Conservation (phyloP, 2,329 filamentous ascomycete species). For the Dactylellina parvicollis region DNA sequence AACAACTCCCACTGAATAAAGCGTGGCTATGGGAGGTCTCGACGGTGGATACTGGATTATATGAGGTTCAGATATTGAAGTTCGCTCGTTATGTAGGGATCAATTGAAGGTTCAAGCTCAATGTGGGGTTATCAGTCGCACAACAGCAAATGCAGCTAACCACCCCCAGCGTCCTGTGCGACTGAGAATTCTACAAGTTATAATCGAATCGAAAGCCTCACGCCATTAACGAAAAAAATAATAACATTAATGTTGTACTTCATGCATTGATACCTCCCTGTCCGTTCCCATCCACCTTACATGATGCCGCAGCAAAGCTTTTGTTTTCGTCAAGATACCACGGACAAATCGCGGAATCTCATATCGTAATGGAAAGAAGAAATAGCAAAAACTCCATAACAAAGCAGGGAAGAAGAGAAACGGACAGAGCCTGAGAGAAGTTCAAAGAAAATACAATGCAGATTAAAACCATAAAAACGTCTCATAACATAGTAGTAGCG, state of each 20-base stretch:
- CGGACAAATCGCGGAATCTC: slow-evolving; percentile 11
- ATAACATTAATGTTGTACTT: slow-evolving; percentile 12
- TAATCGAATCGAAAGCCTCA: no score
- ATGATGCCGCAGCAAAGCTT: slow-evolving; percentile 41
- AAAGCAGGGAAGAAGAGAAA: slow-evolving; percentile 24
- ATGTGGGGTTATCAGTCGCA: no score
- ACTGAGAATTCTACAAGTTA: no score
- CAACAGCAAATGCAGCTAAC: no score
- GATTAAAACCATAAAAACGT: slow-evolving; percentile 41
- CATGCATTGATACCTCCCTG: slow-evolving; percentile 25
- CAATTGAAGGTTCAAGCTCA: no score
- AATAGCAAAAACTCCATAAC: slow-evolving; percentile 36
- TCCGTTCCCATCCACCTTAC: slow-evolving; percentile 41
- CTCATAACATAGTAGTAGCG: slow-evolving; percentile 21
- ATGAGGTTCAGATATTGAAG: no score
- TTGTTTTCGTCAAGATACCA: slow-evolving; percentile 34
- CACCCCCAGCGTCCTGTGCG: no score
- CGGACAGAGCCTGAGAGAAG: slow-evolving; percentile 16
- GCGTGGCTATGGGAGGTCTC: no score
- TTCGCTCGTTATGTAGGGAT: no score
- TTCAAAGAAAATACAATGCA: slow-evolving; percentile 32
- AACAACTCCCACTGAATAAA: neutral
- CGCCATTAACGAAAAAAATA: neutral
- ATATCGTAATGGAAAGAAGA: slow-evolving; percentile 5
- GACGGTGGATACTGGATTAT: no score